A percentile compares a stretch with the other conserved stretches of the same genome.
phyloP scores from a whole-genome alignment of 225 moss, liverwort and hornwort species.

The Physcomitrellopsis africana region DNA sequence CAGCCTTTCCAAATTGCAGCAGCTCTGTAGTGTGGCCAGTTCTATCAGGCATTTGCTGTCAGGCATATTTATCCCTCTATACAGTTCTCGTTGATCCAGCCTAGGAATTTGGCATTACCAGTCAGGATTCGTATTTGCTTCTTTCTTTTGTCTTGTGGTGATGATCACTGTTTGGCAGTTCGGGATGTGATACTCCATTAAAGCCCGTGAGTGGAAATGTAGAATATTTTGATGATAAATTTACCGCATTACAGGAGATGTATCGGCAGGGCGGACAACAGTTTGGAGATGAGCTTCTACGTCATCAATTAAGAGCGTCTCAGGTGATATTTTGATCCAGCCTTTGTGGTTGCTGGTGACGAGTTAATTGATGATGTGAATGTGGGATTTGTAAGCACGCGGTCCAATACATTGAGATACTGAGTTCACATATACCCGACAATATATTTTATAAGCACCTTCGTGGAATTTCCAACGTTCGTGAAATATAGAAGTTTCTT shows the following conservation, averaged over 20 bases:
- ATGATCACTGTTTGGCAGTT: constrained; percentile 8
- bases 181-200: not conserved
- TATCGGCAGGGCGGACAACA: constrained; percentile 92
- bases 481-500: too few species aligned
- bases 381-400: not conserved
- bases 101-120: constrained; percentile 10
- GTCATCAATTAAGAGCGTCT: constrained; percentile 80
- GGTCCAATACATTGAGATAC: constrained; percentile 3
- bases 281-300: constrained; percentile 86
- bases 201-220: not conserved
- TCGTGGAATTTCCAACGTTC: not conserved
- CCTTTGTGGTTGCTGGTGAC: constrained; percentile 11
- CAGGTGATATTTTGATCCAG: constrained; percentile 50
- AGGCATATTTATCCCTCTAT: constrained; percentile 2
- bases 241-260: constrained; percentile 72
- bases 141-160: constrained; percentile 3
- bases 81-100: not conserved
- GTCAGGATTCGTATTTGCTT: constrained; percentile 16
- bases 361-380: not conserved
- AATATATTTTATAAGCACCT: constrained; percentile 6
- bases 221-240: constrained; percentile 20
- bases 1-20: constrained; percentile 2
- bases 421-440: constrained; percentile 5
- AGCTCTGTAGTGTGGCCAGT: constrained; percentile 1
- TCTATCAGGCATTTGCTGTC: constrained; percentile 3